These are phyloP conservation scores for Ustilaginoidea virens DNA, from an alignment of 2,329 filamentous ascomycete species.

Conservation along the genomic window DNA sequence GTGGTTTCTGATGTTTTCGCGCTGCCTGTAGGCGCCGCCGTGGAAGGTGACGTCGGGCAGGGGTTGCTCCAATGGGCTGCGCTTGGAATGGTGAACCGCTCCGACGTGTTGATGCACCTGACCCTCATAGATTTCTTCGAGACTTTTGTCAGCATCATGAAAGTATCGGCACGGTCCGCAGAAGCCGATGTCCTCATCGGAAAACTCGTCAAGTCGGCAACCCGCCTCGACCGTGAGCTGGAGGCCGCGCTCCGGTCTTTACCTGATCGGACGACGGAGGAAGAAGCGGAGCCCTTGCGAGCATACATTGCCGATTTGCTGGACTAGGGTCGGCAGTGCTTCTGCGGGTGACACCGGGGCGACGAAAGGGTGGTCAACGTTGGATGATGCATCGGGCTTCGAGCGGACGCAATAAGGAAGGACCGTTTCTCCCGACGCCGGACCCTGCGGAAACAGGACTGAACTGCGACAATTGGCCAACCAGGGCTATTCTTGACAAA, in stretches of 20 bases:
- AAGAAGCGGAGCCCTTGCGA: conserved; percentile 32
- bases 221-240: conserved; percentile 22
- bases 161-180: conserved; percentile 20
- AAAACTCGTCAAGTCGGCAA: conserved; percentile 26
- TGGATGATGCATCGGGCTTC: no score
- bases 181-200: conserved; percentile 21
- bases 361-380: no score
- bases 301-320: conserved; percentile 28
- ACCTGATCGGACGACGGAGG: conserved; percentile 32
- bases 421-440: no score
- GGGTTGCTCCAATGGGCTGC: conserved; percentile 36
- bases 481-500: no score
- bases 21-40: conserved; percentile 8
- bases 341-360: no score
- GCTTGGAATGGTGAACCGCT: conserved; percentile 33
- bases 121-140: conserved; percentile 39
- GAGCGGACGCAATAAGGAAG: no score
- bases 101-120: conserved; percentile 33
- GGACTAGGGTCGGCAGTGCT: conserved; percentile 9
- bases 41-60: conserved; percentile 12
- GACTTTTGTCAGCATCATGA: conserved; percentile 30
- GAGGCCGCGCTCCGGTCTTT: conserved; percentile 22
- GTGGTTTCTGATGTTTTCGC: conserved; percentile 20
- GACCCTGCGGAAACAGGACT: no score
- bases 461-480: no score